Evolutionary conservation across 1,139 yeast genomes (phyloP), one percentile per base, ranked within the genome.

Genomic region (Taphrina communis): DNA sequence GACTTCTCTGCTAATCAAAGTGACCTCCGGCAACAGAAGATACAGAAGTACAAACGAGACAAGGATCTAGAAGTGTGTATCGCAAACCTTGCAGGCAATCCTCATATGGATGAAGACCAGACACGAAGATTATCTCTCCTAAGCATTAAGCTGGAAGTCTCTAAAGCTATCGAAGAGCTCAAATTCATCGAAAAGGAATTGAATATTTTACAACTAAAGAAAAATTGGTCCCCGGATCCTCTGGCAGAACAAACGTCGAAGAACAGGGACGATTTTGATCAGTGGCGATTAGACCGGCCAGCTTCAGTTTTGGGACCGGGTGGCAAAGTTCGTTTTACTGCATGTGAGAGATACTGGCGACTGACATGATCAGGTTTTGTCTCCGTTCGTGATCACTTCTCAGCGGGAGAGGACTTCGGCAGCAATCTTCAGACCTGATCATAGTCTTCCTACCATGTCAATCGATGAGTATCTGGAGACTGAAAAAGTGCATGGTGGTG

Each of bases 371-470:
- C n/a, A 71, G 62, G 71, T 73, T 1, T 78, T 90, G 52, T 85
- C 89, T 73, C 98, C 97, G 7, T 94, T 94, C 77, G 90, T 95
- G 0, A 84, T 94, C 41, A 86, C 91, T 6, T 72, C 70, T 9
- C 46, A 63, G 14, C 86, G 89, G 68, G 84, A 86, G 36, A 85
- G 87, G 58, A 74, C 90, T 31, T 82, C 83, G 70, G 80, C 82
- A 38, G 85, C 87, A 73, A 97, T 93, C 0, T 87, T 85, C 75
- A 97, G 98, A 0, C 90, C 96, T 1, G 99, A 98, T 0, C 98
- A 94, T 78, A 87, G 85, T 48, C 81, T 94, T 51, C 99, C 99
- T 0, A 90, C 97, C 0, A 91, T 95, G 96, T 82, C 97, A 0
- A 94, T 95, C 0, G 99, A 94, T 73, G 97, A 94, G 74, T 88